A percentile compares a stretch with the other conserved stretches of the same genome.
These are phyloP conservation scores for Periconia digitata DNA, from an alignment of 2,329 filamentous ascomycete genomes.

Conservation along the genomic window DNA sequence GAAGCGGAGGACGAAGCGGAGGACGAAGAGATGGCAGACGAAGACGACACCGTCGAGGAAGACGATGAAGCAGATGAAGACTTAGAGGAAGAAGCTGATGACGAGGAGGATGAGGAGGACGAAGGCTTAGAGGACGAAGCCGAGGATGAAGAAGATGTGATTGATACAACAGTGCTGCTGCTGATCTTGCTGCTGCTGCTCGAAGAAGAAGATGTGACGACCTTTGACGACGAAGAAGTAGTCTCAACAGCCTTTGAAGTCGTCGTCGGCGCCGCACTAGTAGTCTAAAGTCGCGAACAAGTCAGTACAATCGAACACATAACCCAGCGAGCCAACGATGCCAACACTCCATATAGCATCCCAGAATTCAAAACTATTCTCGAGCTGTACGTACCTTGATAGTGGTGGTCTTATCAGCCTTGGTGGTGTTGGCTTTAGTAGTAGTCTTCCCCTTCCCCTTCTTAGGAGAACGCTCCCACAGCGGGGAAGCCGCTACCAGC, in stretches of 20 bases:
- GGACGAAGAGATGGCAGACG: conserved; percentile 4
- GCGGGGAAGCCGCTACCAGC: background rate
- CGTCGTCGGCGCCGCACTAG: background rate
- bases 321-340: no score
- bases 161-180: background rate
- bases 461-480: background rate
- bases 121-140: conserved; percentile 1
- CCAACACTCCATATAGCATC: no score
- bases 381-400: no score
- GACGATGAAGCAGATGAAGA: conserved; percentile 4
- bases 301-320: no score
- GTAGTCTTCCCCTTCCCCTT: background rate
- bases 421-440: no score
- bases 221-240: background rate
- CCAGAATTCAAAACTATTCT: no score
- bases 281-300: no score
- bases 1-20: conserved; percentile 19
- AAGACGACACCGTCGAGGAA: no score
- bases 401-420: no score
- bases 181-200: background rate
- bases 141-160: no score
- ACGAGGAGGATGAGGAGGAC: conserved; percentile 16
- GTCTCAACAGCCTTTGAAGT: background rate
- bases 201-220: background rate
- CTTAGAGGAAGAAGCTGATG: conserved; percentile 1